Evolutionary conservation across 2,329 filamentous ascomycete genomes (phyloP).

Genomic region (Graphilbum ipis-grandicollis): DNA sequence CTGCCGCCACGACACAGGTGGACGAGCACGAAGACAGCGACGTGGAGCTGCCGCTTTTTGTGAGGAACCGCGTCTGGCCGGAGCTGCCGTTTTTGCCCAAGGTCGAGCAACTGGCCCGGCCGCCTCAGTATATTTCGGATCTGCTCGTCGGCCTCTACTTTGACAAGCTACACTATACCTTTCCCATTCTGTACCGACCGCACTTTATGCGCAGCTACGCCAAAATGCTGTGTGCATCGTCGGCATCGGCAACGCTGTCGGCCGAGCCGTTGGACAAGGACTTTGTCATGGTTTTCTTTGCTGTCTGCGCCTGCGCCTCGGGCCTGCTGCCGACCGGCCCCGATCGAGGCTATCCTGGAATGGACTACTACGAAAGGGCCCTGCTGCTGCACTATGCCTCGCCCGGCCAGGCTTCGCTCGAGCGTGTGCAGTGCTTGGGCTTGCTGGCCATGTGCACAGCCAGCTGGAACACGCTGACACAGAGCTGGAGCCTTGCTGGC

Average conservation of each 20-base stretch:
- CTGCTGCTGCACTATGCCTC: conserved; percentile 12
- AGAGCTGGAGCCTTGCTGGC: conserved; percentile 13
- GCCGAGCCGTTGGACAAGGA: conserved; percentile 6
- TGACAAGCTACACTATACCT: conserved; percentile 14
- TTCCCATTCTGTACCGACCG: conserved; percentile 13
- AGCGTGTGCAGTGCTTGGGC: conserved; percentile 14
- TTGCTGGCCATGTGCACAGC: conserved; percentile 14
- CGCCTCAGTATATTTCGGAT: conserved; percentile 14
- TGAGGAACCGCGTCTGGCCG: conserved; percentile 12
- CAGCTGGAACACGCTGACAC: conserved; percentile 15
- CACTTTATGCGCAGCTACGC: conserved; percentile 12
- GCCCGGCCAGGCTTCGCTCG: conserved; percentile 12
- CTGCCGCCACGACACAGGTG: background rate
- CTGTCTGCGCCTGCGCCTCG: conserved; percentile 14
- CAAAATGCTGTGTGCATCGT: conserved; percentile 4
- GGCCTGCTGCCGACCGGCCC: conserved; percentile 10
- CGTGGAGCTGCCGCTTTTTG: conserved; percentile 13
- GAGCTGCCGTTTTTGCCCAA: conserved; percentile 12
- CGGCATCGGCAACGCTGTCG: background rate
- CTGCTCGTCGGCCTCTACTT: conserved; percentile 13
- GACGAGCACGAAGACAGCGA: conserved; percentile 1
- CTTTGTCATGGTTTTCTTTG: conserved; percentile 14
- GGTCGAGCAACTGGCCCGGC: conserved; percentile 11
- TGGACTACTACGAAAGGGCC: conserved; percentile 12
- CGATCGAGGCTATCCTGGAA: conserved; percentile 7